Evolutionary conservation across 164 flowering plant species (phyloP).

Genomic region (Tinospora cordifolia): DNA sequence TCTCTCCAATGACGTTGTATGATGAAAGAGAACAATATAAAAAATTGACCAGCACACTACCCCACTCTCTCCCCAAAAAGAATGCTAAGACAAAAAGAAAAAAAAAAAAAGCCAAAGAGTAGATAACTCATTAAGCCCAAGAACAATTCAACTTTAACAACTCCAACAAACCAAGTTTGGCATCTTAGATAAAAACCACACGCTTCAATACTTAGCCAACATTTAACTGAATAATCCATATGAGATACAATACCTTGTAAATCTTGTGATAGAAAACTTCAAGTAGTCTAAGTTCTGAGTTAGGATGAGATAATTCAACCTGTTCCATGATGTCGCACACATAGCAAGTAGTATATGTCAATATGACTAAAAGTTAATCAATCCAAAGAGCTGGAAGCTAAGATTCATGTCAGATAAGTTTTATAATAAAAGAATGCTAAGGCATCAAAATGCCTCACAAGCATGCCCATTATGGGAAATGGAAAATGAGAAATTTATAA

Average conservation of each 20-base stretch:
- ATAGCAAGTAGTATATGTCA: not conserved
- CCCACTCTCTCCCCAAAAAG: not conserved
- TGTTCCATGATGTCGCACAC: constrained; percentile 17
- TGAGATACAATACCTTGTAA: constrained; percentile 36
- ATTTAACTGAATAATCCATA: not conserved
- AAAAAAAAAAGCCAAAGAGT: too few relatives aligned
- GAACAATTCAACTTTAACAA: not conserved
- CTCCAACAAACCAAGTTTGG: not conserved
- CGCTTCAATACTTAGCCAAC: not conserved
- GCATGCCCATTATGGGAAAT: not conserved
- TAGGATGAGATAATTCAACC: constrained; percentile 56
- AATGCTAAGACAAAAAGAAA: not conserved
- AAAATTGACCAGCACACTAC: not conserved
- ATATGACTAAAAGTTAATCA: not conserved
- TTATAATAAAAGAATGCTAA: not conserved
- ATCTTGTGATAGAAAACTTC: constrained; percentile 66
- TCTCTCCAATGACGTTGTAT: not conserved
- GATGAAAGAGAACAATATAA: not conserved
- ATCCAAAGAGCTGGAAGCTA: not conserved
- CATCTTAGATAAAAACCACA: not conserved
- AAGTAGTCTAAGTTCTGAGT: constrained; percentile 56
- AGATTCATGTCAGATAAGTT: not conserved
- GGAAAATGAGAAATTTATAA: not conserved
- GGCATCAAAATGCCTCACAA: not conserved
- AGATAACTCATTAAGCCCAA: not conserved